Evolutionary conservation across 192 early-diverging fungal genomes (phyloP).

Genomic region (Backusella liffmaniae): DNA sequence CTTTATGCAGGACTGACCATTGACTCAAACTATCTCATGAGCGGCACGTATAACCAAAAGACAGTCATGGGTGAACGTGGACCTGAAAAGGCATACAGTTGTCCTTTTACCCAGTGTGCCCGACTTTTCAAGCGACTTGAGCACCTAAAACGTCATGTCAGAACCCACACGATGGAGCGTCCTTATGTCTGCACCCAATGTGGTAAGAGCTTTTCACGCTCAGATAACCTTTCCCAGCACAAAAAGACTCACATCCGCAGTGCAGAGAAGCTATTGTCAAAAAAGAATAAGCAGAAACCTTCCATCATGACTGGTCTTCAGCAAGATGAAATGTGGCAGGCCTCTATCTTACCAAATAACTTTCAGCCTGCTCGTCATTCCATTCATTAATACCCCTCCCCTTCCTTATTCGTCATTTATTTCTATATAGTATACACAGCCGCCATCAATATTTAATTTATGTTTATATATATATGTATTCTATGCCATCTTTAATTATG

Average conservation of each 20-base stretch:
- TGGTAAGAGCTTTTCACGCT: constrained; percentile 55
- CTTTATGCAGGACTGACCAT: constrained; percentile 5
- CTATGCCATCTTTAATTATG: not conserved
- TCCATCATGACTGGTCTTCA: not conserved
- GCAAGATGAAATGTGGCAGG: not conserved
- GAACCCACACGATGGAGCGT: constrained; percentile 59
- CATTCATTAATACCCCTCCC: not conserved
- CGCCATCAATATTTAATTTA: not conserved
- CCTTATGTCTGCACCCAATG: constrained; percentile 55
- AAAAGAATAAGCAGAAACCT: constrained; percentile 4
- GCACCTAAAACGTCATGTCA: constrained; percentile 56
- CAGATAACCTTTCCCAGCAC: constrained; percentile 60
- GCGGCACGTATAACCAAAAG: not conserved
- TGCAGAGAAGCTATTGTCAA: not conserved
- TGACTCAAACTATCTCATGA: not conserved
- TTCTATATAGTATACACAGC: not conserved
- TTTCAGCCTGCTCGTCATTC: not conserved
- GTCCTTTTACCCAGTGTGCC: constrained; percentile 49
- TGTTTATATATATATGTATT: not conserved
- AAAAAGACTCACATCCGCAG: constrained; percentile 47
- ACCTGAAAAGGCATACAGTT: constrained; percentile 36
- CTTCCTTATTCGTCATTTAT: not conserved
- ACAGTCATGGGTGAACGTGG: not conserved
- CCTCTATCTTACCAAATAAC: not conserved
- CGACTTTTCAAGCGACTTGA: constrained; percentile 58